Percentiles rank a stretch among this genome's conserved stretches.
Conservation (phyloP, 2,329 filamentous ascomycete genomes). For the Ophiostoma fasciatum region DNA sequence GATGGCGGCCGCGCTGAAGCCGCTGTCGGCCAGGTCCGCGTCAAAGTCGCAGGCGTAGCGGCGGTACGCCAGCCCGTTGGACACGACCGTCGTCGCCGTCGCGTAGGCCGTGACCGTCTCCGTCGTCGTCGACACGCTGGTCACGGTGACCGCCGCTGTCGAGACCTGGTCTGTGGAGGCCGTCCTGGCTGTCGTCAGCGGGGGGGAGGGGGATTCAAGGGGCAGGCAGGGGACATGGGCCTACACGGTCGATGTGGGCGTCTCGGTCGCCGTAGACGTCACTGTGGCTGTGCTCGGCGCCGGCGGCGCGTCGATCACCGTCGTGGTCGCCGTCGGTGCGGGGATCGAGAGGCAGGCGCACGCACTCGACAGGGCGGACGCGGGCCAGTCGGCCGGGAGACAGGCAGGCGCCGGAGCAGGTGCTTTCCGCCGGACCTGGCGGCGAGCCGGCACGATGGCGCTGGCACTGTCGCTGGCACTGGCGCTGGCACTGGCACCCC, state of each 20-base stretch:
- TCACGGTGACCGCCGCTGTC: too few species aligned
- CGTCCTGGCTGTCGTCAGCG: too few species aligned
- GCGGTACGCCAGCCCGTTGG: not conserved
- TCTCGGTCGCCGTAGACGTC: not conserved
- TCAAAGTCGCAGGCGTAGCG: not conserved
- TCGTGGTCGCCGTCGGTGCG: not conserved
- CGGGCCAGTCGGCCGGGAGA: not conserved
- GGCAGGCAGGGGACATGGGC: not conserved
- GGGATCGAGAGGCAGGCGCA: not conserved
- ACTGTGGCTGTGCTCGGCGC: too few species aligned
- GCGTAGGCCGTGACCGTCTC: not conserved
- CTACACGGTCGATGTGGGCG: not conserved
- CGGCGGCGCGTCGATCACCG: not conserved
- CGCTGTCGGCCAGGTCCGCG: not conserved
- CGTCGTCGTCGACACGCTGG: not conserved
- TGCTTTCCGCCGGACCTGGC: too few species aligned
- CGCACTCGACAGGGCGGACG: not conserved
- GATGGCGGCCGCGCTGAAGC: not conserved
- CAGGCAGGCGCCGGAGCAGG: too few species aligned
- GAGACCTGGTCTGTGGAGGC: too few species aligned
- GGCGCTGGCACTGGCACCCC: too few species aligned
- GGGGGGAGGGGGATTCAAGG: too few species aligned
- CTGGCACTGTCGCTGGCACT: not conserved
- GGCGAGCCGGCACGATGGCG: not conserved
- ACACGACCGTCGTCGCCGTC: not conserved